Evolutionary conservation across 2,329 filamentous ascomycete genomes (phyloP), one percentile per base, ranked within the genome.

Genomic region (Ophiosphaerella herpotricha): DNA sequence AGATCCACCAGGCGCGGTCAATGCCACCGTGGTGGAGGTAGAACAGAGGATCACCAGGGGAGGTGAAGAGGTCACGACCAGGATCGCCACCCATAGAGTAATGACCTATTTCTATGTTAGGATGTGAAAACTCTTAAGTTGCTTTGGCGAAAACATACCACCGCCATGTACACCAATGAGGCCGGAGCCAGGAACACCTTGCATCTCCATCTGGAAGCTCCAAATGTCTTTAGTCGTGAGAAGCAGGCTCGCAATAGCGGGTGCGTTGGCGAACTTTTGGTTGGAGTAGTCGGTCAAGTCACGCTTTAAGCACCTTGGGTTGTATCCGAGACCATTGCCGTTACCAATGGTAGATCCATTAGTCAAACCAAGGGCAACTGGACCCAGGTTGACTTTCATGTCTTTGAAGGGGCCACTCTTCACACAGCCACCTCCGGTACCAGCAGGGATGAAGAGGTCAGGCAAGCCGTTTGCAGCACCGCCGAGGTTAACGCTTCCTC

Each of bases 361-460:
- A 21, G 51, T 49, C 1, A 63, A 36, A 4, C 39, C 43, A 18
- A 61, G 38, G 13, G 48, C 23, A 18, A 59, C 56, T 5, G 58
- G 57, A 7, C 57, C 55, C 29, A 61, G 54, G 32, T 58, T 59
- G 38, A 65, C 58, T 5, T 37, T 59, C 50, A 62, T 57, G 43
- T 82, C 71, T 52, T 72, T 75, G 68, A 83, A 83, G 0, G 81
- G 81, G 0, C 81, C 81, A 1, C 68, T 71, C 8, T 64, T 71
- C 4, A 85, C 72, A 58, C 81, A 85, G 1, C 82, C 82, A 26
- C 82, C 82, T 14, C 82, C 82, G 0, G 74, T 72, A 13, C 80
- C 83, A 0, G 77, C 74, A 0, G 78, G 80, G 26, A 79, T 64
- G 9, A 51, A 62, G 37, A 76, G 64, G 2, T 54, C 52, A 21